phyloP scores from a whole-genome alignment of 1,284 basidiomycete genomes.

The Ustilago crameri region DNA sequence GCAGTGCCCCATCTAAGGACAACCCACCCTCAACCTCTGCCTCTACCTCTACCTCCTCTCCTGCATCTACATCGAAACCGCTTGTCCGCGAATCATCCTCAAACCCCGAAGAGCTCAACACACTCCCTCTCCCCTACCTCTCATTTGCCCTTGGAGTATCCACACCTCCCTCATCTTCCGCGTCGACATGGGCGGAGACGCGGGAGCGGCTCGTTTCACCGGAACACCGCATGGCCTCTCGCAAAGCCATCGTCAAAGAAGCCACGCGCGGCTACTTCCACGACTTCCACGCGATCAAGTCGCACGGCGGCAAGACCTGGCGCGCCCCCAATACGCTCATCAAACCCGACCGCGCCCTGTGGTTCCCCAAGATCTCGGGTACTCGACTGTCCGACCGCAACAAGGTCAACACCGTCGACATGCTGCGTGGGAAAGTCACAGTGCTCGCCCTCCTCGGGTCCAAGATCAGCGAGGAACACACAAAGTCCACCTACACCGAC shows the following conservation, averaged over 20 bases:
- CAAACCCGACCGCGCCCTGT: conserved; percentile 73
- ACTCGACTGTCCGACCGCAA: conserved; percentile 74
- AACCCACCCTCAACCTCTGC: not conserved
- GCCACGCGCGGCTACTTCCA: conserved; percentile 89
- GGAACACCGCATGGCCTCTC: conserved; percentile 49
- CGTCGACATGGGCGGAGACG: conserved; percentile 75
- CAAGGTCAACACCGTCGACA: conserved; percentile 79
- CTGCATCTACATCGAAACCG: conserved; percentile 7
- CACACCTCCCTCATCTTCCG: conserved; percentile 74
- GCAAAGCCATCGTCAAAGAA: conserved; percentile 75
- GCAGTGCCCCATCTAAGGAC: not conserved
- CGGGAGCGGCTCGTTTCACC: conserved; percentile 78
- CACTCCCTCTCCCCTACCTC: conserved; percentile 72
- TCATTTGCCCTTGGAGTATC: conserved; percentile 79
- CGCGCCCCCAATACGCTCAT: conserved; percentile 88
- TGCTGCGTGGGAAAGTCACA: conserved; percentile 81
- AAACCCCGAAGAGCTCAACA: conserved; percentile 41
- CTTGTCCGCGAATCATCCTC: conserved; percentile 27
- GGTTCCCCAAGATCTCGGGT: conserved; percentile 89
- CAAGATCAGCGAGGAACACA: conserved; percentile 84
- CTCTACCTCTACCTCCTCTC: not conserved
- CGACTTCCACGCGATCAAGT: conserved; percentile 83
- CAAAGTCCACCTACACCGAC: conserved; percentile 77
- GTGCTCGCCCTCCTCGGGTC: conserved; percentile 84
- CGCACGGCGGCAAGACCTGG: conserved; percentile 94